These are phyloP conservation scores for Magnaporthiopsis incrustans DNA, from an alignment of 2,329 filamentous ascomycete species.

Conservation along the genomic window DNA sequence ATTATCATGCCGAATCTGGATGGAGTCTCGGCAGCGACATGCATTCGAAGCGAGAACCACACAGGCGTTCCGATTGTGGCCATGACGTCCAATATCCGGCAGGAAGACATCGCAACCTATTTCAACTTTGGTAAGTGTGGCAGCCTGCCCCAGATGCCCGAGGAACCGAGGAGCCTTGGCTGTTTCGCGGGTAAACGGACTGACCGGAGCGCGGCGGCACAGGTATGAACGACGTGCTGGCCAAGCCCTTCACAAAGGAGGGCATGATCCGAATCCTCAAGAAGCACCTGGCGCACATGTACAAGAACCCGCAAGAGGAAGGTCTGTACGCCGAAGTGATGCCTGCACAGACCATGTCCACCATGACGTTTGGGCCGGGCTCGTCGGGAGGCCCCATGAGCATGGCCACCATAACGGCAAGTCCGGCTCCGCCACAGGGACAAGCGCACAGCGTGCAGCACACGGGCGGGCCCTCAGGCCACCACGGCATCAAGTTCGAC, in stretches of 20 bases:
- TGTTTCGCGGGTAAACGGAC: not conserved
- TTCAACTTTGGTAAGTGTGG: slow-evolving; percentile 77
- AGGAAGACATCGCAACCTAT: slow-evolving; percentile 94
- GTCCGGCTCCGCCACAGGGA: slow-evolving; percentile 6
- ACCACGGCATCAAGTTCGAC: slow-evolving; percentile 14
- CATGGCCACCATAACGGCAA: slow-evolving; percentile 17
- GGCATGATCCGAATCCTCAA: slow-evolving; percentile 79
- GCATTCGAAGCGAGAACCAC: slow-evolving; percentile 80
- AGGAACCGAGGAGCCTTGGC: no score
- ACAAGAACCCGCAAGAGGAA: slow-evolving; percentile 51
- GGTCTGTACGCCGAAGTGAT: slow-evolving; percentile 26
- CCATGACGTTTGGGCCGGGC: slow-evolving; percentile 13
- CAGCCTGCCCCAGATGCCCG: no score
- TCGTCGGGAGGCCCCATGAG: slow-evolving; percentile 22
- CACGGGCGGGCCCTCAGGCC: slow-evolving; percentile 13
- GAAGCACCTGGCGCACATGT: slow-evolving; percentile 78
- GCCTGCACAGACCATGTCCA: slow-evolving; percentile 21
- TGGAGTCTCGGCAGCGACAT: slow-evolving; percentile 86
- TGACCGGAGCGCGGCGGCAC: not conserved
- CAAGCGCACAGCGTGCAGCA: slow-evolving; percentile 12
- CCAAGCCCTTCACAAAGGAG: slow-evolving; percentile 91
- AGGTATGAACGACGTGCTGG: slow-evolving; percentile 97
- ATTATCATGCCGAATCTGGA: slow-evolving; percentile 97
- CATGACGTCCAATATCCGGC: slow-evolving; percentile 97
- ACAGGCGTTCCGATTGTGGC: slow-evolving; percentile 77